A percentile compares a stretch with the other conserved stretches of the same genome.
phyloP scores from a whole-genome alignment of 2,329 filamentous ascomycete species.

The Talaromyces sp. region DNA sequence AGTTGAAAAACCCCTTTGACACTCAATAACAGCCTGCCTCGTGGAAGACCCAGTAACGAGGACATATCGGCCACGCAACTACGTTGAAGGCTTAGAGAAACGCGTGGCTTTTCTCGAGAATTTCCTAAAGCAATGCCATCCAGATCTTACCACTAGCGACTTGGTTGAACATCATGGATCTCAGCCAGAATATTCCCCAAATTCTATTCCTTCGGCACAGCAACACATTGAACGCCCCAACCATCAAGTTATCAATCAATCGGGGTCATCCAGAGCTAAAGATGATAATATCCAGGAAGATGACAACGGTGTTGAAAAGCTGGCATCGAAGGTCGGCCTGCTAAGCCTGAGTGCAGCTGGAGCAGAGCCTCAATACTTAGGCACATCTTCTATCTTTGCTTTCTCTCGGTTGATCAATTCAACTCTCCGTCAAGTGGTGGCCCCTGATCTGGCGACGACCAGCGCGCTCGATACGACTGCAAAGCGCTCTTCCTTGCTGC shows the following conservation, averaged over 20 bases:
- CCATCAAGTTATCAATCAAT: neutral
- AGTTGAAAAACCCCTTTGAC: neutral
- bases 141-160: slow-evolving; percentile 18
- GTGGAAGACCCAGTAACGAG: slow-evolving; percentile 28
- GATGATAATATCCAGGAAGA: neutral
- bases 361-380: slow-evolving; percentile 28
- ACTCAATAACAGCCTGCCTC: slow-evolving; percentile 7
- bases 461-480: neutral
- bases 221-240: neutral
- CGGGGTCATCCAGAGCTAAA: neutral
- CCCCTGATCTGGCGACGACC: neutral
- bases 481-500: neutral
- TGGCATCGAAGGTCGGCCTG: slow-evolving; percentile 3
- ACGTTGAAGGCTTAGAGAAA: slow-evolving; percentile 29
- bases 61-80: slow-evolving; percentile 29
- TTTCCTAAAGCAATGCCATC: slow-evolving; percentile 11
- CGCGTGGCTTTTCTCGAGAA: slow-evolving; percentile 27
- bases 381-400: slow-evolving; percentile 28
- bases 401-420: slow-evolving; percentile 26
- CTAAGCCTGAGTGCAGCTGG: slow-evolving; percentile 2
- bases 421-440: slow-evolving; percentile 10
- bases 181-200: neutral
- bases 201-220: neutral
- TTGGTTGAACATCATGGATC: neutral
- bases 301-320: neutral